Evolutionary conservation across 768 basidiomycete species (phyloP), one percentile per base, ranked within the genome.

Genomic region (Boletus patriciae): DNA sequence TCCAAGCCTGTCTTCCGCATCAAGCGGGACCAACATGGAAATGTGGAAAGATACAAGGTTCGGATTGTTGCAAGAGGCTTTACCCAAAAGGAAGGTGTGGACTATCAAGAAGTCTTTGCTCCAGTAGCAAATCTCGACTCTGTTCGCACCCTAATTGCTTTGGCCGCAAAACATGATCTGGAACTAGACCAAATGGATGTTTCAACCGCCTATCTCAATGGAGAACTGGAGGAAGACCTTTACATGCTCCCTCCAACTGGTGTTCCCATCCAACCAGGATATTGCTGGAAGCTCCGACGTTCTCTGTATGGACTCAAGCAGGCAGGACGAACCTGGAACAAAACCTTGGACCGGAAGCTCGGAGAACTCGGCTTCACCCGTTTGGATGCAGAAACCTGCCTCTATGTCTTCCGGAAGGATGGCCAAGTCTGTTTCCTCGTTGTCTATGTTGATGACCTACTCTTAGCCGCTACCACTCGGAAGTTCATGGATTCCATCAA

Each of bases 221-320:
- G 70, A 1, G 49, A 66, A 1, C 50, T 73, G 4, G 61, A 66
- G n/a, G 59, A 70, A 18, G 63, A 60, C 0, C 57, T 73, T 21
- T 74, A 73, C 60, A 16, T 50, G 4, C 6, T 4, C 15, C 49
- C 48, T 11, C 23, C 11, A 0, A 4, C 5, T 0, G 13, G 49
- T 2, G 13, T 50, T 41, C 42, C 29, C 1, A 50, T 42, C 29
- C 49, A 37, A 25, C 13, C 49, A 4, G 38, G 37, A 7, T 29
- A 31, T 11, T 50, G 50, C 18, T 50, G 50, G 40, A 7, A 23
- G 2, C 50, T 50, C 9, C 9, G 1, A 0, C 2, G 4, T 5
- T 50, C 49, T 8, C 25, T 50, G 4, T 50, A 50, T 50, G 27
- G 49, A 31, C 49, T 41, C 1, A 50, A 50, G 29, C 40, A 51